Percentiles rank a stretch among this genome's conserved stretches.
Evolutionary conservation across 108 stramenopile genomes (phyloP).

Genomic region (Mayamaea pseudoterrestris): DNA sequence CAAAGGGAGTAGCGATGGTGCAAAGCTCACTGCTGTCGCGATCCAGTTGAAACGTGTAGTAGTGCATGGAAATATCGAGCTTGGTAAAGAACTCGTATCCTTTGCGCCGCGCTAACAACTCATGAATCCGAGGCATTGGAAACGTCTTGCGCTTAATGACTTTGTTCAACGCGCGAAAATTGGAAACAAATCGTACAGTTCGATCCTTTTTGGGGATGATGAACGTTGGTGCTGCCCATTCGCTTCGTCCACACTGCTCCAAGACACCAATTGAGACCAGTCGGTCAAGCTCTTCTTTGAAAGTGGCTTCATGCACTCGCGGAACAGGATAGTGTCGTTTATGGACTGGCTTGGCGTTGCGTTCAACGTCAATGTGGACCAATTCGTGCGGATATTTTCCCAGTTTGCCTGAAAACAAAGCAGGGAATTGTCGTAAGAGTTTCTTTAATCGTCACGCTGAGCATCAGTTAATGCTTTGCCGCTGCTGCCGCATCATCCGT

Average conservation of each 20-base stretch:
- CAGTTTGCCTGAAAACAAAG: conserved; percentile 12
- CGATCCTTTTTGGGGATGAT: conserved; percentile 27
- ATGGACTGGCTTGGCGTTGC: too few species aligned
- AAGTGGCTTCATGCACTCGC: neutral
- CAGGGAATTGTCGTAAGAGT: conserved; percentile 4
- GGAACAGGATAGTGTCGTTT: conserved; percentile 17
- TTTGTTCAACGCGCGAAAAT: conserved; percentile 24
- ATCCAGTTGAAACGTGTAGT: conserved; percentile 26
- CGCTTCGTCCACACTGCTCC: neutral
- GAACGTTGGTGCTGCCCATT: conserved; percentile 21
- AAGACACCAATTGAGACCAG: conserved; percentile 17
- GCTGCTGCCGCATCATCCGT: conserved; percentile 7
- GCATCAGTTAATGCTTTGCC: conserved; percentile 19
- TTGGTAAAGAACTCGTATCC: conserved; percentile 24
- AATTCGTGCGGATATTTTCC: conserved; percentile 18
- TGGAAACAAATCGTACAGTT: conserved; percentile 23
- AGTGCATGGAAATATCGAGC: conserved; percentile 25
- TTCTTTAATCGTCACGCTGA: conserved; percentile 10
- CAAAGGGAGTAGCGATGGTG: conserved; percentile 27
- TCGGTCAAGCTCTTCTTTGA: conserved; percentile 19
- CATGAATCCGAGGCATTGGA: conserved; percentile 25
- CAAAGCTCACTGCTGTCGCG: conserved; percentile 14
- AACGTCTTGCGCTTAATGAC: conserved; percentile 10
- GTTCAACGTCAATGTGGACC: too few species aligned
- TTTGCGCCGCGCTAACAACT: conserved; percentile 11